Evolutionary conservation across 2,329 filamentous ascomycete genomes (phyloP).

Genomic region (Trematosphaeria pertusa): DNA sequence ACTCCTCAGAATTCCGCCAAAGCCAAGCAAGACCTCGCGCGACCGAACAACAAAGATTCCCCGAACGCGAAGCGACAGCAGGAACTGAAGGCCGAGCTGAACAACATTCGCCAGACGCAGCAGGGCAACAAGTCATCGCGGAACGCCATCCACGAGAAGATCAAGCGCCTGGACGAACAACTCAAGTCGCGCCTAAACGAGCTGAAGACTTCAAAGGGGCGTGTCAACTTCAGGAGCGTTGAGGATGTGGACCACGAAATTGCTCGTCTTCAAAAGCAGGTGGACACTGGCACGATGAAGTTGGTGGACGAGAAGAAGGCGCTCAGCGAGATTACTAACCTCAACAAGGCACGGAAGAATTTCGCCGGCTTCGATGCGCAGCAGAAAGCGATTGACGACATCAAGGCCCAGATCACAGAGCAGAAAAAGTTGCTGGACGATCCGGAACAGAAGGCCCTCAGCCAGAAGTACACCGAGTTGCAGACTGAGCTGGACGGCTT

Average conservation of each 20-base stretch:
- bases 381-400: constrained; percentile 87
- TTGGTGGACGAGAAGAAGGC: constrained; percentile 98
- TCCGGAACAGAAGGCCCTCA: constrained; percentile 86
- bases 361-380: constrained; percentile 84
- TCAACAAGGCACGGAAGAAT: constrained; percentile 90
- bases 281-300: constrained; percentile 90
- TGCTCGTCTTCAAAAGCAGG: constrained; percentile 78
- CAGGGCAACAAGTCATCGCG: constrained; percentile 84
- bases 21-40: constrained; percentile 83
- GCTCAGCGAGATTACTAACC: constrained; percentile 77
- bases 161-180: constrained; percentile 89
- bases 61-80: constrained; percentile 82
- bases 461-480: constrained; percentile 83
- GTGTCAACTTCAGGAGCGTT: constrained; percentile 82
- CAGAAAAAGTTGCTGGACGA: constrained; percentile 90
- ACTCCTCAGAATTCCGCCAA: constrained; percentile 89
- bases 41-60: constrained; percentile 81
- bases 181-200: constrained; percentile 84
- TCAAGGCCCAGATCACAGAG: constrained; percentile 86
- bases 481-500: constrained; percentile 88
- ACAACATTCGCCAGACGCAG: constrained; percentile 86
- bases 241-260: constrained; percentile 91
- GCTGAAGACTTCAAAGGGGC: constrained; percentile 83
- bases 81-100: constrained; percentile 82
- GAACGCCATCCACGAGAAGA: constrained; percentile 80